phyloP scores from a whole-genome alignment of 1,284 basidiomycete species.

The Chiua sp. region DNA sequence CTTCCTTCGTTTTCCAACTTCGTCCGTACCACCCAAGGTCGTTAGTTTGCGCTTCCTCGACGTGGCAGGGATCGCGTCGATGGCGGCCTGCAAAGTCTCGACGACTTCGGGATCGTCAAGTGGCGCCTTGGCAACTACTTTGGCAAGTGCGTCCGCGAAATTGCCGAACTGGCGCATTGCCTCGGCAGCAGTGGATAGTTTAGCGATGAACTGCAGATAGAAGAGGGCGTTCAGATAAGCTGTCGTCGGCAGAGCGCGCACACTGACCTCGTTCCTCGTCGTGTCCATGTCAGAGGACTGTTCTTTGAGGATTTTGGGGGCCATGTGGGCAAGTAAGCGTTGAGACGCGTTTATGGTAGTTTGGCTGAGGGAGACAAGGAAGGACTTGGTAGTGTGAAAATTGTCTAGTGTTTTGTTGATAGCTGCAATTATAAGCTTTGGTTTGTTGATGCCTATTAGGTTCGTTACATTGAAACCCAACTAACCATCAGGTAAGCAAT shows the following conservation, averaged over 20 bases:
- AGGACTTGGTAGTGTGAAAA: conserved; percentile 43
- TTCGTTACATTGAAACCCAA: conserved; percentile 43
- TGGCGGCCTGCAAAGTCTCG: conserved; percentile 32
- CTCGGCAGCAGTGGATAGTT: conserved; percentile 58
- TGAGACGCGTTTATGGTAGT: conserved; percentile 34
- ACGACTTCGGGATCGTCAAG: conserved; percentile 40
- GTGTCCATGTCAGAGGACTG: conserved; percentile 32
- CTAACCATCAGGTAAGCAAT: conserved; percentile 42
- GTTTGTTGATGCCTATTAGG: conserved; percentile 46
- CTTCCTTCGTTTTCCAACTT: conserved; percentile 47
- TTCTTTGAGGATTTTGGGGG: conserved; percentile 34
- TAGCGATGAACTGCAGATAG: conserved; percentile 53
- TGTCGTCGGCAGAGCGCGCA: conserved; percentile 14
- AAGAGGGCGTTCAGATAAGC: conserved; percentile 27
- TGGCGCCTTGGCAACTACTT: conserved; percentile 40
- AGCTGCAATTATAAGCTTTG: conserved; percentile 46
- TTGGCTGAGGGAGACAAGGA: conserved; percentile 33
- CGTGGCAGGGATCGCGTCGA: conserved; percentile 38
- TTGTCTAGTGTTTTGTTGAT: conserved; percentile 44
- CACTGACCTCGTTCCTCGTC: conserved; percentile 35
- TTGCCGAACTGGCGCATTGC: conserved; percentile 63
- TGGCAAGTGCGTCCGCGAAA: conserved; percentile 60
- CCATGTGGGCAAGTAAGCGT: conserved; percentile 27
- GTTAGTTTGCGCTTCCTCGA: conserved; percentile 60
- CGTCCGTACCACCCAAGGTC: conserved; percentile 47